Base-by-base conservation (phyloP, 163 green algal genomes). In the Scenedesmus sp. region DNA sequence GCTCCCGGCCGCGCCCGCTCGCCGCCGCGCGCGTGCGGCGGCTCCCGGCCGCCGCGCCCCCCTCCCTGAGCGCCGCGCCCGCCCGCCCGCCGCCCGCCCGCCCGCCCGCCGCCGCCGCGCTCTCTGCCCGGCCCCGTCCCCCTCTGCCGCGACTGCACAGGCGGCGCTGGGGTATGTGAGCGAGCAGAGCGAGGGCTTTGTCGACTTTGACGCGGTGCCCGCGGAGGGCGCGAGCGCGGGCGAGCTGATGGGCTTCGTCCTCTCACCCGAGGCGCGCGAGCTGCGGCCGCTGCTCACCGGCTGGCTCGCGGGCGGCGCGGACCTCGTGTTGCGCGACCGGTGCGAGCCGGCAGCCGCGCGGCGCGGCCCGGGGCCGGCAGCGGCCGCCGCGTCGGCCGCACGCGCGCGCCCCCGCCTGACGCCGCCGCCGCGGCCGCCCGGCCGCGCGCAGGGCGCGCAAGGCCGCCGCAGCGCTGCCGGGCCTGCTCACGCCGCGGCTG, bases 151-250 rank as follows among this genome's bases (percentile, higher is more conserved):
- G n/a, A n/a, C n/a, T n/a, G n/a, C n/a, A n/a, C 73, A 96, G 77
- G 87, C 87, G 6, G 93, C 91, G 0, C 87, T 96, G 56, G 90
- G 92, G 22, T 93, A 92, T 47, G 89, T 94, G 36, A 87, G 87
- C 0, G 85, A 91, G 60, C 54, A 80, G 44, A 77, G 60, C 0
- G 77, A 84, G 11, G 91, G 89, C 36, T 95, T 95, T 67, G 84
- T 95, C 11, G 91, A 95, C 62, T 91, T 95, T 75, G 91, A 95
- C 63, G 84, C 90, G 1, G 81, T 94, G 64, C 91, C 91, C 26
- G 83, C 85, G 10, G 85, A 95, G 36, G 91, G 91, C 15, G 91
- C 91, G 24, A 83, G 60, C 33, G 87, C 69, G 71, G 88, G 85
- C 75, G 89, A 72, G 22, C 57, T 84, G 18, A 36, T 74, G 28